These are phyloP conservation scores for Paecilomyces sp. DNA, from an alignment of 2,329 filamentous ascomycete species.

Conservation along the genomic window DNA sequence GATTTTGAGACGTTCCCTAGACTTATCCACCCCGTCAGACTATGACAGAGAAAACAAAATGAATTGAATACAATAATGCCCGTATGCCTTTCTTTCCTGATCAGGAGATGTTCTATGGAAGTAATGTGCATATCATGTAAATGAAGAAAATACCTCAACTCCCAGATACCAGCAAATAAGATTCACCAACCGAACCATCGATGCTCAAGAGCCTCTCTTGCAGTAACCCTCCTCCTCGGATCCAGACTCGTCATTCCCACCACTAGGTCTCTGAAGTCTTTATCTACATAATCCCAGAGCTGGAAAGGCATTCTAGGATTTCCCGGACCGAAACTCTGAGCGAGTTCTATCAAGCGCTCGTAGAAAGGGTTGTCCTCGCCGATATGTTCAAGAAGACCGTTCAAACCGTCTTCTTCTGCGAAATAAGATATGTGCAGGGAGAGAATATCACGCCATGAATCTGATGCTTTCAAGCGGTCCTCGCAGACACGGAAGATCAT, in stretches of 20 bases:
- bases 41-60: not conserved
- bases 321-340: constrained; percentile 29
- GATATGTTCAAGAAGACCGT: constrained; percentile 32
- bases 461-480: constrained; percentile 11
- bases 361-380: constrained; percentile 32
- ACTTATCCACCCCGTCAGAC: not conserved
- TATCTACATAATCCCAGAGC: constrained; percentile 33
- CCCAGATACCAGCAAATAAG: not conserved
- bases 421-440: constrained; percentile 41
- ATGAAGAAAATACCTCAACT: too few relatives aligned
- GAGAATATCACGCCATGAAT: constrained; percentile 18
- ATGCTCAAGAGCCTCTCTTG: constrained; percentile 24
- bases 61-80: not conserved
- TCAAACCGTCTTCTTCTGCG: constrained; percentile 22
- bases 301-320: constrained; percentile 36
- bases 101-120: not conserved
- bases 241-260: constrained; percentile 26
- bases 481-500: constrained; percentile 21
- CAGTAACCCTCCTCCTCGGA: constrained; percentile 19
- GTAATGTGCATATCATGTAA: not conserved
- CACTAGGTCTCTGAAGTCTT: constrained; percentile 21
- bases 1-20: not conserved
- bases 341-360: constrained; percentile 30
- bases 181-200: constrained; percentile 14
- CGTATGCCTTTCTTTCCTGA: not conserved